Evolutionary conservation across 108 stramenopile genomes (phyloP).

Genomic region (Cyclotella atomus): DNA sequence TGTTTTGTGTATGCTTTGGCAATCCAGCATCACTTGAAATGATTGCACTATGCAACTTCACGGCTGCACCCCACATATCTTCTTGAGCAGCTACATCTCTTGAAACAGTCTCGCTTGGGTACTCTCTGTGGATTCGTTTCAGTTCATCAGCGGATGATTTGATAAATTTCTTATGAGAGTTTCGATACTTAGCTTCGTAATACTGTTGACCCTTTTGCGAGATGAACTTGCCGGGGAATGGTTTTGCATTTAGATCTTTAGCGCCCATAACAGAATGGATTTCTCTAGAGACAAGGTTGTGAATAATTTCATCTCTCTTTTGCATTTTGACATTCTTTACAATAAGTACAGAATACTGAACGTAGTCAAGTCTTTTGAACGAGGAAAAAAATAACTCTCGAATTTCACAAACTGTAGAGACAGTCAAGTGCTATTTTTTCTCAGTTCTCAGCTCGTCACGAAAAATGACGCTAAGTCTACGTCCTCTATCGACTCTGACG

Average conservation of each 20-base stretch:
- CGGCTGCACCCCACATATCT: constrained; percentile 15
- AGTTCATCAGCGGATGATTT: constrained; percentile 3
- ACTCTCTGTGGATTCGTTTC: constrained; percentile 5
- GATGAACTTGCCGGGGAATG: constrained; percentile 1
- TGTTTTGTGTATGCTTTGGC: constrained; percentile 8
- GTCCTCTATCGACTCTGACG: constrained; percentile 56
- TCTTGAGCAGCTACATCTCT: constrained; percentile 29
- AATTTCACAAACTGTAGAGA: too few species aligned
- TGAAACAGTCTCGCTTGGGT: not conserved
- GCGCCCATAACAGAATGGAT: constrained; percentile 1
- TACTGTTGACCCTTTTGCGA: constrained; percentile 19
- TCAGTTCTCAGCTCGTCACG: constrained; percentile 51
- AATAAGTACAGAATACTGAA: too few species aligned
- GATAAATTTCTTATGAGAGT: constrained; percentile 16
- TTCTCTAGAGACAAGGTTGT: constrained; percentile 1
- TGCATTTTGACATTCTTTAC: too few species aligned
- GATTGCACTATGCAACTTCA: constrained; percentile 15
- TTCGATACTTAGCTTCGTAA: constrained; percentile 10
- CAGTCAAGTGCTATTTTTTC: not conserved
- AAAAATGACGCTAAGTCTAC: constrained; percentile 80
- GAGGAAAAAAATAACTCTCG: too few species aligned
- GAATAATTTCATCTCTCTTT: not conserved
- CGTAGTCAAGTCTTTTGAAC: too few species aligned
- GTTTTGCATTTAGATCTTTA: not conserved
- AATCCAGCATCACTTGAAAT: constrained; percentile 14